phyloP scores from a whole-genome alignment of 768 basidiomycete species.

The Agaricus subrufescens region DNA sequence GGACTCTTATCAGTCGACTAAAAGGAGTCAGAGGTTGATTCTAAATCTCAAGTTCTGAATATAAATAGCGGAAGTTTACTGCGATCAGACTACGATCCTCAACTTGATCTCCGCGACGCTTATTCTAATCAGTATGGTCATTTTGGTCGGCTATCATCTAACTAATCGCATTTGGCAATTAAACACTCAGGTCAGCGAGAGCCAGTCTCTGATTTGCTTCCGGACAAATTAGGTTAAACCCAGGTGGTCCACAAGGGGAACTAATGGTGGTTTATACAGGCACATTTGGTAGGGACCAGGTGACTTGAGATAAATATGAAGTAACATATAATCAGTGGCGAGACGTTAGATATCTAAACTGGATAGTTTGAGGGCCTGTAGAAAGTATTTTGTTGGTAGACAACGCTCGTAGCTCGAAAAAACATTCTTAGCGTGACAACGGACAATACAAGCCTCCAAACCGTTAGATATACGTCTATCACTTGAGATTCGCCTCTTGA shows the following conservation, averaged over 20 bases:
- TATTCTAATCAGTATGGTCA: slow-evolving; percentile 1
- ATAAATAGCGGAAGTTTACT: not conserved
- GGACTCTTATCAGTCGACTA: slow-evolving; percentile 8
- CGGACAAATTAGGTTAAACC: slow-evolving; percentile 8
- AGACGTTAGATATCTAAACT: no score
- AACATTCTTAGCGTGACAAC: no score
- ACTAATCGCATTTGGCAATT: slow-evolving; percentile 1
- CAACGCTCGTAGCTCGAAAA: no score
- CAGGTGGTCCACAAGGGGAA: not conserved
- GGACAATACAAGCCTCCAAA: no score
- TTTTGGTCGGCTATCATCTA: slow-evolving; percentile 12
- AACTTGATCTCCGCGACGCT: slow-evolving; percentile 6
- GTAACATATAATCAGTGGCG: no score
- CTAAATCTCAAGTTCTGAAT: no score
- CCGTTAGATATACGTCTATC: no score
- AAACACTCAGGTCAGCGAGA: slow-evolving; percentile 4
- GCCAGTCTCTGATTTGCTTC: slow-evolving; percentile 9
- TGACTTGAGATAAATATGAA: no score
- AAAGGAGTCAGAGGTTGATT: not conserved
- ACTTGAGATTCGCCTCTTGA: not conserved
- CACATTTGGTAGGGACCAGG: no score
- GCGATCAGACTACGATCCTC: slow-evolving; percentile 8
- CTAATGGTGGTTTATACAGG: slow-evolving; percentile 4
- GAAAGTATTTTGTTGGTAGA: no score
- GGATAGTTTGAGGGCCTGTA: no score